A percentile compares a stretch with the other conserved stretches of the same genome.
These are phyloP conservation scores for Penicillium coffeae DNA, from an alignment of 495 filamentous ascomycete species.

Conservation along the genomic window DNA sequence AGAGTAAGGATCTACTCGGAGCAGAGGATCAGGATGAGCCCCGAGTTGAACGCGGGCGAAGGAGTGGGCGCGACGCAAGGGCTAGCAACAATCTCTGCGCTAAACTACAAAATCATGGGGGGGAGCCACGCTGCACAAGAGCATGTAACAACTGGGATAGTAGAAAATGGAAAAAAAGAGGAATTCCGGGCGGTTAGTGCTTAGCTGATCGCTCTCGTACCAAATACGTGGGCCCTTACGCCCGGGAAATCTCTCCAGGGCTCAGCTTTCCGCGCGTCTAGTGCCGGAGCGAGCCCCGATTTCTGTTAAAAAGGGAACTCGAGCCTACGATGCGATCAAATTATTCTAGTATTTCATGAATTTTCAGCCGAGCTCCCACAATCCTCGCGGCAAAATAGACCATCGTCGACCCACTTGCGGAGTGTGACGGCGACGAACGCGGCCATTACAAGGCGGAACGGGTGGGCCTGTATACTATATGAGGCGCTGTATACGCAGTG, in stretches of 20 bases:
- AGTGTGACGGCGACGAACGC: neutral
- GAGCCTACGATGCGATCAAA: no score
- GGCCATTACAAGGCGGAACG: neutral
- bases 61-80: conserved; percentile 2
- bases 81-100: neutral
- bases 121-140: conserved; percentile 5
- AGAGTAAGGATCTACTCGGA: conserved; percentile 12
- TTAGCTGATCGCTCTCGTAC: neutral
- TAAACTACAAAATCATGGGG: no score
- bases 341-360: no score
- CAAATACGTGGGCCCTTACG: no score
- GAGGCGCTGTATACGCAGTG: no score
- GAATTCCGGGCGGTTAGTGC: neutral
- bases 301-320: no score
- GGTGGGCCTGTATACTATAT: neutral
- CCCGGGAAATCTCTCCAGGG: neutral
- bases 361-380: no score
- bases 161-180: neutral
- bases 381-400: neutral
- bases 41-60: conserved; percentile 8
- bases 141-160: neutral
- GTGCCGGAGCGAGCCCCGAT: no score
- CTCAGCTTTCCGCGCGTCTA: neutral
- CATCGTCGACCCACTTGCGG: conserved; percentile 1
- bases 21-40: conserved; percentile 15